Evolutionary conservation across 352 stramenopile genomes (phyloP).

Genomic region (Globisporangium spinosum): DNA sequence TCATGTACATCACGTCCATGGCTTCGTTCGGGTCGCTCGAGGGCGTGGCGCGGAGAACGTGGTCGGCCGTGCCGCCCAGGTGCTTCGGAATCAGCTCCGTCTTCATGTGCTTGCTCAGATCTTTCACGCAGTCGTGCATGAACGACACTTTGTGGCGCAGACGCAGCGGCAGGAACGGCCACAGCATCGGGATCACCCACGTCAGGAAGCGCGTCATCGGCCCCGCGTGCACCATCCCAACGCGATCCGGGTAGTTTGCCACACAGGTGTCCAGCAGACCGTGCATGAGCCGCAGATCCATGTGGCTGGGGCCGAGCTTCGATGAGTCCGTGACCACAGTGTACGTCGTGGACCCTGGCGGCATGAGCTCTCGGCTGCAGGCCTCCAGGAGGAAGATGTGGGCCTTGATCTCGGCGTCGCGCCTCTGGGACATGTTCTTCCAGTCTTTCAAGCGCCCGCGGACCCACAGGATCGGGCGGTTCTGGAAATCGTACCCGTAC

Average conservation of each 20-base stretch:
- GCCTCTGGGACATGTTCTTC: constrained; percentile 41
- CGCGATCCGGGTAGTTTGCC: constrained; percentile 62
- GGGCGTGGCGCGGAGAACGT: constrained; percentile 30
- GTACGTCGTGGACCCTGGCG: constrained; percentile 48
- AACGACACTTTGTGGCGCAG: constrained; percentile 57
- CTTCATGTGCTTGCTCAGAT: constrained; percentile 59
- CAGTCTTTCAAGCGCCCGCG: constrained; percentile 59
- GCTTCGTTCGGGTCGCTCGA: constrained; percentile 19
- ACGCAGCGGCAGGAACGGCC: constrained; percentile 49
- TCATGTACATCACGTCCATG: constrained; percentile 57
- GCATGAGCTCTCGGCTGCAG: constrained; percentile 53
- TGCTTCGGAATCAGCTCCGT: constrained; percentile 49
- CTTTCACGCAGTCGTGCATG: constrained; percentile 48
- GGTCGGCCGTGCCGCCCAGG: constrained; percentile 40
- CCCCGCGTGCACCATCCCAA: constrained; percentile 53
- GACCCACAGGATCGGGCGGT: constrained; percentile 65
- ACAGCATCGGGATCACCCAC: constrained; percentile 46
- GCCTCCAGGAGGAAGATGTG: constrained; percentile 62
- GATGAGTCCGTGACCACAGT: constrained; percentile 59
- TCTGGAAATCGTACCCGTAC: constrained; percentile 67
- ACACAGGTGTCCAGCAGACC: constrained; percentile 56
- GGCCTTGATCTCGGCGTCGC: constrained; percentile 50
- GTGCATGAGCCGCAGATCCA: constrained; percentile 64
- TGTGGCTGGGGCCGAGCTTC: constrained; percentile 38
- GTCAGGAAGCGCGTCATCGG: constrained; percentile 57